Percentiles rank a stretch among this genome's conserved stretches.
These are phyloP conservation scores for Kewa caespitosa DNA, from an alignment of 179 eudicot species.

Conservation along the genomic window DNA sequence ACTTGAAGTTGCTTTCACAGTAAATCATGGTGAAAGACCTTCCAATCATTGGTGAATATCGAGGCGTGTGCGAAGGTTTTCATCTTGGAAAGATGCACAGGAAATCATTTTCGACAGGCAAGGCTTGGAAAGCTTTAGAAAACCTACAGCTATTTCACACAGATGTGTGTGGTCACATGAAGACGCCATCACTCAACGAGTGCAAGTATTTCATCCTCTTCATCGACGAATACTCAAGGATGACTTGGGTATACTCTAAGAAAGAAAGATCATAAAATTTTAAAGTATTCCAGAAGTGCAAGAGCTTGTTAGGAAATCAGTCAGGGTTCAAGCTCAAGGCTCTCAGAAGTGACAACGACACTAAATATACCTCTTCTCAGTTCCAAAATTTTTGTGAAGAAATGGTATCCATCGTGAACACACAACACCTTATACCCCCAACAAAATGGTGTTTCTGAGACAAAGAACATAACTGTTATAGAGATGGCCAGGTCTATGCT, in stretches of 20 bases:
- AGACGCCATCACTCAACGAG: background rate
- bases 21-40: background rate
- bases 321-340: background rate
- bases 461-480: no score
- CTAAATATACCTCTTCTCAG: background rate
- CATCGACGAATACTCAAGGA: conserved; percentile 10
- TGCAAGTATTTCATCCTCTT: conserved; percentile 1
- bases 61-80: background rate
- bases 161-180: conserved; percentile 10
- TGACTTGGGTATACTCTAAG: conserved; percentile 7
- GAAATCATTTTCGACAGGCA: background rate
- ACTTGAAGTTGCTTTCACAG: background rate
- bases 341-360: background rate
- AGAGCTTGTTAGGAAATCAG: background rate
- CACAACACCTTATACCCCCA: background rate
- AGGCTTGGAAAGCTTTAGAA: background rate
- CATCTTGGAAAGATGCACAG: background rate
- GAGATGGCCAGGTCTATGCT: no score
- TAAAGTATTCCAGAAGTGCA: background rate
- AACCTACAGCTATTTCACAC: conserved; percentile 6
- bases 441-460: conserved; percentile 6
- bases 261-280: background rate
- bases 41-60: background rate
- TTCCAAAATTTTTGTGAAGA: conserved; percentile 19
- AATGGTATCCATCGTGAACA: background rate